phyloP scores from a whole-genome alignment of 352 stramenopile species.

The Thraustochytrium sp. region DNA sequence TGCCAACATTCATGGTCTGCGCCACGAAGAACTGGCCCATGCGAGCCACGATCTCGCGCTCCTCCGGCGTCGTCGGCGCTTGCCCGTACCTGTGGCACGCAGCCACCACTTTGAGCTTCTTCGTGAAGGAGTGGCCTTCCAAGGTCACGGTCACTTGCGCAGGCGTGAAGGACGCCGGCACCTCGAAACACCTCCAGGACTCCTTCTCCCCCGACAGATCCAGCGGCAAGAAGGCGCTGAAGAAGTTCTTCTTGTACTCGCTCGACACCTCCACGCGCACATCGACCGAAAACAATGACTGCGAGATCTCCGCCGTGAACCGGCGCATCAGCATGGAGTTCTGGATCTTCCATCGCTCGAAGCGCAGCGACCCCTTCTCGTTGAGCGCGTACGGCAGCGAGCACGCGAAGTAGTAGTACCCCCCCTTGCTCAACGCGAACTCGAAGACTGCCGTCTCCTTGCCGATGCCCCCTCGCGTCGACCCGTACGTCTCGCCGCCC shows the following conservation, averaged over 20 bases:
- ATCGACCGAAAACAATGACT: constrained; percentile 24
- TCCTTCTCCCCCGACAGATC: constrained; percentile 4
- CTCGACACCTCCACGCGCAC: neutral
- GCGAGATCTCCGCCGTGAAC: neutral
- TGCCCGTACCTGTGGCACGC: neutral
- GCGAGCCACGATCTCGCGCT: neutral
- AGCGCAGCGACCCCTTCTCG: neutral
- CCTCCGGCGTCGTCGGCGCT: neutral
- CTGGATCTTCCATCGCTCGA: constrained; percentile 21
- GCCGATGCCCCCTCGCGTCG: constrained; percentile 16
- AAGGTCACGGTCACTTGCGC: neutral
- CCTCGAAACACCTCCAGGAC: neutral
- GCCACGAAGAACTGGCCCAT: constrained; percentile 12
- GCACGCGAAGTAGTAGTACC: constrained; percentile 31
- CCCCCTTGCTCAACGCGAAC: neutral
- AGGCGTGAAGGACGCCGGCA: neutral
- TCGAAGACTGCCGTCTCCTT: constrained; percentile 14
- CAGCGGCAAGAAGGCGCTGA: neutral
- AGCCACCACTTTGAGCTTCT: constrained; percentile 8
- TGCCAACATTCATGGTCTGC: constrained; percentile 1
- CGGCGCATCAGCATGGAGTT: neutral
- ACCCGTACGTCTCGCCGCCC: constrained; percentile 17
- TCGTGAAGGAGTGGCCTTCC: constrained; percentile 25
- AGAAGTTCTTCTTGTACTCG: neutral
- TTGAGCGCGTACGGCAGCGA: constrained; percentile 27